These are phyloP conservation scores for Gremmenia infestans DNA, from an alignment of 2,329 filamentous ascomycete species.

Conservation along the genomic window DNA sequence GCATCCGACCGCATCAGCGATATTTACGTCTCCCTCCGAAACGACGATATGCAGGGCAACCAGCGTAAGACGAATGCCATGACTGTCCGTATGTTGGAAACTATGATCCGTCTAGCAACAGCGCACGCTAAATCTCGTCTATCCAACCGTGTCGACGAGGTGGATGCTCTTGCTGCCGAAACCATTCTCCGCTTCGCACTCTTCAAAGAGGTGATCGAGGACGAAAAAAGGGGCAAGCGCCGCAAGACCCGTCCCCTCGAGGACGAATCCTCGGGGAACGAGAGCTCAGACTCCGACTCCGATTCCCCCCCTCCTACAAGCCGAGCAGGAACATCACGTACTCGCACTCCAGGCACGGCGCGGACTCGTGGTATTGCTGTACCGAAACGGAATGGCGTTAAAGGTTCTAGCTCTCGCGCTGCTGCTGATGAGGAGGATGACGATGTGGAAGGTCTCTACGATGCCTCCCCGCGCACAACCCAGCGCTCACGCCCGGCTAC, in stretches of 20 bases:
- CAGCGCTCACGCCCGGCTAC: constrained; percentile 19
- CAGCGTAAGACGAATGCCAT: constrained; percentile 90
- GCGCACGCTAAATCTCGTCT: constrained; percentile 91
- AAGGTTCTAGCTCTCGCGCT: constrained; percentile 30
- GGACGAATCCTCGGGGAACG: constrained; percentile 55
- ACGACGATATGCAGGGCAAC: constrained; percentile 93
- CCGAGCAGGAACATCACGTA: constrained; percentile 29
- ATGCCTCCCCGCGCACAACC: constrained; percentile 26
- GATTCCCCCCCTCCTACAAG: constrained; percentile 27
- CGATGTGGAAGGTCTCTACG: constrained; percentile 35
- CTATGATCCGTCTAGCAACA: constrained; percentile 93
- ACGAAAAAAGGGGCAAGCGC: constrained; percentile 77
- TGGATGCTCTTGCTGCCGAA: constrained; percentile 83
- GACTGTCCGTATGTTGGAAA: constrained; percentile 95
- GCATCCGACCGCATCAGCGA: constrained; percentile 88
- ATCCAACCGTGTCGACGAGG: constrained; percentile 82
- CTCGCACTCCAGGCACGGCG: constrained; percentile 30
- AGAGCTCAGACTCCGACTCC: constrained; percentile 47
- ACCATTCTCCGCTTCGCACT: constrained; percentile 87
- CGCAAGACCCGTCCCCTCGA: constrained; percentile 61
- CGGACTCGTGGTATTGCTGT: constrained; percentile 30
- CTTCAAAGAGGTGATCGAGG: constrained; percentile 88
- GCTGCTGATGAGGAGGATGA: constrained; percentile 46
- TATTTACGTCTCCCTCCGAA: constrained; percentile 86
- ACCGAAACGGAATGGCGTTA: constrained; percentile 23